Conservation (phyloP, 2,329 filamentous ascomycete species). For the Curvularia sp. region DNA sequence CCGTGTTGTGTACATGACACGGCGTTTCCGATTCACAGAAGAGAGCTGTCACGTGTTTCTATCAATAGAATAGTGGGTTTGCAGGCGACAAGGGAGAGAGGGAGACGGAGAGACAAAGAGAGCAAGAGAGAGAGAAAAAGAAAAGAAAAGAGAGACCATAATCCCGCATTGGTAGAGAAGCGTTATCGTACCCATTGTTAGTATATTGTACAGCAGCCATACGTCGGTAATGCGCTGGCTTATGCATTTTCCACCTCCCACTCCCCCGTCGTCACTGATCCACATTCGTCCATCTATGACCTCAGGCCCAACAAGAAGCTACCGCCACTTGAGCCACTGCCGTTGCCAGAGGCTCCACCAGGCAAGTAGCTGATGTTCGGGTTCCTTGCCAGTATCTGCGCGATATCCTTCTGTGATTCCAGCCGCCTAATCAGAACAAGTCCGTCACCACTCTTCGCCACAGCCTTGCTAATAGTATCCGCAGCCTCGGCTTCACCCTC, state of each 20-base stretch:
- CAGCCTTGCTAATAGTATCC: slow-evolving; percentile 92
- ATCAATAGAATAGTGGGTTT: not conserved
- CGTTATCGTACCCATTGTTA: slow-evolving; percentile 17
- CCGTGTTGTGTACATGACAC: not conserved
- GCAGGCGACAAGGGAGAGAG: not conserved
- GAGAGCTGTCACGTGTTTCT: not conserved
- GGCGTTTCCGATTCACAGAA: not conserved
- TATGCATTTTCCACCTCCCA: slow-evolving; percentile 26
- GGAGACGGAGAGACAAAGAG: not conserved
- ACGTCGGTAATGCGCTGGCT: slow-evolving; percentile 22
- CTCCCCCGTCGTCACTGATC: slow-evolving; percentile 4
- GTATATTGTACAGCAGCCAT: slow-evolving; percentile 44
- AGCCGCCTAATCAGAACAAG: slow-evolving; percentile 96
- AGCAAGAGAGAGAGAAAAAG: not conserved
- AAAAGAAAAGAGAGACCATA: slow-evolving; percentile 5
- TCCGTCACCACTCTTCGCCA: slow-evolving; percentile 91
- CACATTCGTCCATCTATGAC: slow-evolving; percentile 39
- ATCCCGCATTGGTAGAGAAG: slow-evolving; percentile 12
- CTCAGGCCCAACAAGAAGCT: slow-evolving; percentile 73
- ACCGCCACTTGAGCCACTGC: slow-evolving; percentile 66
- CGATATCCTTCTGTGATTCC: slow-evolving; percentile 95
- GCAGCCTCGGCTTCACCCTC: slow-evolving; percentile 98
- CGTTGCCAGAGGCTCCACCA: slow-evolving; percentile 67
- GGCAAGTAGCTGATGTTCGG: slow-evolving; percentile 97
- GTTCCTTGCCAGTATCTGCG: slow-evolving; percentile 84